These are phyloP conservation scores for Phoma sp. DNA, from an alignment of 2,329 filamentous ascomycete species.

Conservation along the genomic window DNA sequence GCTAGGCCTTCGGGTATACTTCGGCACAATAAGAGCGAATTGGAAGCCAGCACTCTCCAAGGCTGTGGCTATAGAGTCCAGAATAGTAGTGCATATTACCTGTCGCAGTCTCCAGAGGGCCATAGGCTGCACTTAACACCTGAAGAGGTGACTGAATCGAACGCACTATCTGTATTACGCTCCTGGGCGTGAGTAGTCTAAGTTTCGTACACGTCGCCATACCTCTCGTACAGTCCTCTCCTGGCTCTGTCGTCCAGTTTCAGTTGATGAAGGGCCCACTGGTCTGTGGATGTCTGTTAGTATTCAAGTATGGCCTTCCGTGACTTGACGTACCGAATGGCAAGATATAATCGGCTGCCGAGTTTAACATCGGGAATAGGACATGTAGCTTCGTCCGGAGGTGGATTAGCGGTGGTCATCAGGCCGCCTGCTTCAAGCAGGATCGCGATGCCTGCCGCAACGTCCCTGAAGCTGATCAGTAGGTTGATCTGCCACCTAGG, in stretches of 20 bases:
- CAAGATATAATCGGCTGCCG: slow-evolving; percentile 73
- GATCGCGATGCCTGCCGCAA: slow-evolving; percentile 76
- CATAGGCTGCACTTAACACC: too few species aligned
- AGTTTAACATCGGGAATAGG: slow-evolving; percentile 66
- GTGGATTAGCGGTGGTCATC: slow-evolving; percentile 76
- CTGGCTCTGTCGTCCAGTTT: slow-evolving; percentile 70
- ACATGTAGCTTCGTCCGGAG: slow-evolving; percentile 61
- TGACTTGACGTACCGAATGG: slow-evolving; percentile 60
- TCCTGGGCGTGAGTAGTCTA: slow-evolving; percentile 72
- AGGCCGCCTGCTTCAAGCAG: slow-evolving; percentile 75
- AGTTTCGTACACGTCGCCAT: slow-evolving; percentile 69
- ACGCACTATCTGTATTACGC: slow-evolving; percentile 41
- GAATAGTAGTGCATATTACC: not conserved
- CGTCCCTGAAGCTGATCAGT: slow-evolving; percentile 61
- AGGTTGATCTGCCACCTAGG: not conserved
- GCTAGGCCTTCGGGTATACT: slow-evolving; percentile 2
- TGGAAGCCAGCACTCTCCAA: too few species aligned
- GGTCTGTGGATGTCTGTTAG: slow-evolving; percentile 54
- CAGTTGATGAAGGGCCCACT: slow-evolving; percentile 64
- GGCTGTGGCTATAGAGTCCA: too few species aligned
- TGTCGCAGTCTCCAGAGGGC: not conserved
- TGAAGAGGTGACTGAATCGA: slow-evolving; percentile 38
- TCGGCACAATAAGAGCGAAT: not conserved
- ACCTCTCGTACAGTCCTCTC: slow-evolving; percentile 74
- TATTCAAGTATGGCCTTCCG: not conserved